phyloP scores from a whole-genome alignment of 169 alveolate genomes.

The Plasmodium knowlesi region DNA sequence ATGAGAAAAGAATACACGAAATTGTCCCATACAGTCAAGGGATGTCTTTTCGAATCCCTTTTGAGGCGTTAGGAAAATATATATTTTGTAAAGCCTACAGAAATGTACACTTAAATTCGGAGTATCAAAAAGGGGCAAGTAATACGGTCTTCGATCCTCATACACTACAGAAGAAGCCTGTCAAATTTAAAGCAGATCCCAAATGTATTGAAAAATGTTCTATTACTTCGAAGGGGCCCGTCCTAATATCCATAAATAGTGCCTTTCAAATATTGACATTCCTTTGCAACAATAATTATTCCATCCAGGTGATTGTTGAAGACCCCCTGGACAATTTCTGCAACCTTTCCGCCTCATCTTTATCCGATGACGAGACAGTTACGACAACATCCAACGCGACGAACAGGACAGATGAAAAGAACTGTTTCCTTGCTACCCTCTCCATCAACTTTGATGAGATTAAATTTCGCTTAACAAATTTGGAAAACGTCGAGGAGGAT shows the following conservation, averaged over 20 bases:
- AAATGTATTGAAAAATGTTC: slow-evolving; percentile 52
- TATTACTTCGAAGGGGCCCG: slow-evolving; percentile 44
- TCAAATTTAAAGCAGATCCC: slow-evolving; percentile 19
- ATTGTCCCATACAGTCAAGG: slow-evolving; percentile 33
- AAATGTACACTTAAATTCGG: slow-evolving; percentile 16
- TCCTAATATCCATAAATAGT: slow-evolving; percentile 39
- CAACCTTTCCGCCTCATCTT: neutral
- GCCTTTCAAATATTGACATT: slow-evolving; percentile 25
- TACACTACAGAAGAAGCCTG: slow-evolving; percentile 31
- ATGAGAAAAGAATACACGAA: slow-evolving; percentile 42
- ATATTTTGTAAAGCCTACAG: slow-evolving; percentile 76
- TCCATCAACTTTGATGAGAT: slow-evolving; percentile 8
- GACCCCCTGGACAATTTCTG: slow-evolving; percentile 45
- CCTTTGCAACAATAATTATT: slow-evolving; percentile 25
- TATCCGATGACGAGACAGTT: neutral
- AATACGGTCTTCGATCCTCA: slow-evolving; percentile 67
- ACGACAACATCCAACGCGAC: slow-evolving; percentile 14
- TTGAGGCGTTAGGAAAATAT: slow-evolving; percentile 69
- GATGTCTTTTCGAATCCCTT: slow-evolving; percentile 43
- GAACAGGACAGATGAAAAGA: neutral
- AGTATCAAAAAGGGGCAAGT: neutral
- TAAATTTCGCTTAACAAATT: neutral
- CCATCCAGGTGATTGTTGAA: slow-evolving; percentile 10
- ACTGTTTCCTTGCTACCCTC: slow-evolving; percentile 9
- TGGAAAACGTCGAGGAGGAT: neutral